Base-by-base conservation (phyloP, 331 rosid genomes). In the Malus hybrid region DNA sequence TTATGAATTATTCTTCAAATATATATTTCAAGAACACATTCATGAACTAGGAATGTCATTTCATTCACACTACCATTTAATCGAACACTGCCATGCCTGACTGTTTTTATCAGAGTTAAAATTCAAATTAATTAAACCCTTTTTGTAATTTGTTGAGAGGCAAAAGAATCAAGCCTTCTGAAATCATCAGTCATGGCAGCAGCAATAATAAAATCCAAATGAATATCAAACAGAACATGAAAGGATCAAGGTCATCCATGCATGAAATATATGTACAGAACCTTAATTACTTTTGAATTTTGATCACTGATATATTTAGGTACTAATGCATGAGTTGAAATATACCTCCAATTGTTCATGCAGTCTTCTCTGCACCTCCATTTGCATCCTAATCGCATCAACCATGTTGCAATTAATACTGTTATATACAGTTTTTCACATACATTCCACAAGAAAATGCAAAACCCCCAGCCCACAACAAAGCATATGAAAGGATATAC, bases 291-390 rank as follows among this genome's bases (percentile, higher is more conserved):
- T 62, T 62, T 62, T 9, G 12, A 39, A 39, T 39, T 39, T 39
- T 13, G 32, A 20, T 57, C 64, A n/a, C 64, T 20, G 31, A 20
- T 20, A 18, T 6, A 50, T 18, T 50, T 50, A 50, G 56, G 7
- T 50, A 16, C 56, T 6, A 50, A 50, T 50, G 56, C 56, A 16
- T 16, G 56, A 50, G 56, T 50, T 50, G 56, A 50, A 50, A 50
- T 50, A 50, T 82, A 94, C 99, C 99, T 95, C 99, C 33, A 95
- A 82, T 81, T 95, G 99, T 77, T 95, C 99, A 76, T 92, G 96
- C 69, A 95, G 74, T 78, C 99, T 88, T 90, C 99, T 86, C 79
- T 95, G 99, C 85, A 92, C 99, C 96, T 95, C 99, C 87, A 95
- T 90, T 88, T 92, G 99, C 99, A 92, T 91, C 96, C 99, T 95